Conservation (phyloP, 1,284 basidiomycete species). For the Cutaneotrichosporon sp. region DNA sequence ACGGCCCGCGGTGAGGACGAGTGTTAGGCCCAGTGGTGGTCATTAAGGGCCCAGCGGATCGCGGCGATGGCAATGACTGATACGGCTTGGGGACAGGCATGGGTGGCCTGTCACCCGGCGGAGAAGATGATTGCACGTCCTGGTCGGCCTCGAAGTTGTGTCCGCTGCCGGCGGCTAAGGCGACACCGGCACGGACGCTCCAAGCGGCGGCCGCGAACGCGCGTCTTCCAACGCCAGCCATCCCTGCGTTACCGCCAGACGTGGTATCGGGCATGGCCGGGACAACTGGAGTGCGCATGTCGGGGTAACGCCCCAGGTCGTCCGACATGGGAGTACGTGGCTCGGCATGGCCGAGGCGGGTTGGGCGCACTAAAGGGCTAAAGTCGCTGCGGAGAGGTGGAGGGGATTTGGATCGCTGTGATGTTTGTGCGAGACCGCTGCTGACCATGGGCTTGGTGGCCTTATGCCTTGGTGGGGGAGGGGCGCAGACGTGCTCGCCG, state of each 20-base stretch:
- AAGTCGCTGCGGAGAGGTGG: background rate
- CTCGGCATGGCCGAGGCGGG: background rate
- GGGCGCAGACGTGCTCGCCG: conserved; percentile 67
- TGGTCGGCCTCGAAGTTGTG: conserved; percentile 10
- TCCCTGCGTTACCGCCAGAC: conserved; percentile 74
- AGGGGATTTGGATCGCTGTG: background rate
- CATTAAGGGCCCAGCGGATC: background rate
- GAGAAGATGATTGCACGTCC: background rate
- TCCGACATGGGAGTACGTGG: conserved; percentile 20
- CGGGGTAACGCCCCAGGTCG: conserved; percentile 10
- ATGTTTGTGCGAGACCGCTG: background rate
- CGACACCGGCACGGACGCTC: conserved; percentile 47
- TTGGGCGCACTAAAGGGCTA: background rate
- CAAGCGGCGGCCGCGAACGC: conserved; percentile 75
- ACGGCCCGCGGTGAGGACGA: background rate
- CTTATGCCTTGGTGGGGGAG: background rate
- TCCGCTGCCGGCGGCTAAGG: conserved; percentile 25
- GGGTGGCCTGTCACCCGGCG: background rate
- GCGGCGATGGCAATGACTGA: background rate
- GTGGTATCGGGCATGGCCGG: conserved; percentile 62
- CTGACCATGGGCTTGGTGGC: background rate
- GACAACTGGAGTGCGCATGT: conserved; percentile 16
- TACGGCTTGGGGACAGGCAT: conserved; percentile 5
- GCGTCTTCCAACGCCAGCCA: conserved; percentile 82
- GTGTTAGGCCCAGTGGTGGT: conserved; percentile 11